Evolutionary conservation across 495 filamentous ascomycete species (phyloP).

Genomic region (Gamarada debralockiae): DNA sequence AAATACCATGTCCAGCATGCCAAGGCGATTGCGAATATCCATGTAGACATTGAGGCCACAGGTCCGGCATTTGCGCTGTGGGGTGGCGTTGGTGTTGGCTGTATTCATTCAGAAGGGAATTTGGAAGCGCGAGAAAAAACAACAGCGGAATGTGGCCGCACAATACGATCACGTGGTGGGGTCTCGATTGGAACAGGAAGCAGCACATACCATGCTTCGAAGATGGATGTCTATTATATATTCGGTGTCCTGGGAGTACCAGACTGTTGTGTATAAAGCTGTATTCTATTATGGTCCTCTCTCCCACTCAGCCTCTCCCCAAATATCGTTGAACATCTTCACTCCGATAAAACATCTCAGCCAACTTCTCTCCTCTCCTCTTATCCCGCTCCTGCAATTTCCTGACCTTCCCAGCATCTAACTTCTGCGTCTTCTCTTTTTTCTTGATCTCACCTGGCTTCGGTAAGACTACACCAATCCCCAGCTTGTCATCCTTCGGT

Average conservation of each 20-base stretch:
- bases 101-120: no score
- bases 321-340: constrained; percentile 73
- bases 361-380: constrained; percentile 57
- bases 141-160: no score
- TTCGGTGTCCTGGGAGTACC: no score
- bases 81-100: no score
- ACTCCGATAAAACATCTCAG: constrained; percentile 63
- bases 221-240: no score
- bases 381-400: constrained; percentile 56
- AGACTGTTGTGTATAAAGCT: no score
- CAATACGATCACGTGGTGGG: no score
- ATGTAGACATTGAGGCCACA: constrained; percentile 33
- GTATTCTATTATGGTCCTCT: no score
- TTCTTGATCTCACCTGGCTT: constrained; percentile 33
- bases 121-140: no score
- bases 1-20: constrained; percentile 46
- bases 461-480: constrained; percentile 56
- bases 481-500: constrained; percentile 69
- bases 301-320: constrained; percentile 32
- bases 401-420: constrained; percentile 68
- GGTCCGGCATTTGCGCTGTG: not conserved
- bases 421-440: constrained; percentile 49
- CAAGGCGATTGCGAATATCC: constrained; percentile 36
- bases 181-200: no score
- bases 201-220: no score